phyloP scores from a whole-genome alignment of 495 filamentous ascomycete genomes.

The Penicillium desertorum region DNA sequence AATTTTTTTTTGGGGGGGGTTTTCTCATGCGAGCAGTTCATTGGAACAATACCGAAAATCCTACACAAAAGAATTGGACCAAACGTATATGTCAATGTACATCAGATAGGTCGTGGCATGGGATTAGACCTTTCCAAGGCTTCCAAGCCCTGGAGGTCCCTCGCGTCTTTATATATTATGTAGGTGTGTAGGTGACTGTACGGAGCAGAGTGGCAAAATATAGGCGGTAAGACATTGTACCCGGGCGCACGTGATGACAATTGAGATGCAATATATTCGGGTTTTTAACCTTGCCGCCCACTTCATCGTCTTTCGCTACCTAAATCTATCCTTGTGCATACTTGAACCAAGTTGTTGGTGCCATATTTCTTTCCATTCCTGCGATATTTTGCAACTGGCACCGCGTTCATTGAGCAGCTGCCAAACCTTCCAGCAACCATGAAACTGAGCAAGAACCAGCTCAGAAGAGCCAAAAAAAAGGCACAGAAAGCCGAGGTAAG shows the following conservation, averaged over 20 bases:
- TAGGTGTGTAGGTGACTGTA: neutral
- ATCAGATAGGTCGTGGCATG: too few relatives aligned
- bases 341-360: neutral
- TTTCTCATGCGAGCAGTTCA: neutral
- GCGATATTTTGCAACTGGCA: too few relatives aligned
- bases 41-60: neutral
- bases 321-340: neutral
- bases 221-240: neutral
- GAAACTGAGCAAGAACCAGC: slow-evolving; percentile 81
- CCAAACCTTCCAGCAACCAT: slow-evolving; percentile 14
- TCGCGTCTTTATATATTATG: neutral
- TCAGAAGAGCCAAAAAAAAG: slow-evolving; percentile 87
- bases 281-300: neutral
- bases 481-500: slow-evolving; percentile 58
- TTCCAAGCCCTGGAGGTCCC: neutral
- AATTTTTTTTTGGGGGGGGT: neutral
- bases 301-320: too few relatives aligned
- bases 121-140: neutral
- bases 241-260: neutral
- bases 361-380: neutral
- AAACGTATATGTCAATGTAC: neutral
- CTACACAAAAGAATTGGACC: neutral
- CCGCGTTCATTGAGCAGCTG: neutral
- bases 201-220: neutral
- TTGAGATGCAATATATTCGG: neutral